phyloP scores from a whole-genome alignment of 257 asterid genomes.

The Gentiana macrophylla region DNA sequence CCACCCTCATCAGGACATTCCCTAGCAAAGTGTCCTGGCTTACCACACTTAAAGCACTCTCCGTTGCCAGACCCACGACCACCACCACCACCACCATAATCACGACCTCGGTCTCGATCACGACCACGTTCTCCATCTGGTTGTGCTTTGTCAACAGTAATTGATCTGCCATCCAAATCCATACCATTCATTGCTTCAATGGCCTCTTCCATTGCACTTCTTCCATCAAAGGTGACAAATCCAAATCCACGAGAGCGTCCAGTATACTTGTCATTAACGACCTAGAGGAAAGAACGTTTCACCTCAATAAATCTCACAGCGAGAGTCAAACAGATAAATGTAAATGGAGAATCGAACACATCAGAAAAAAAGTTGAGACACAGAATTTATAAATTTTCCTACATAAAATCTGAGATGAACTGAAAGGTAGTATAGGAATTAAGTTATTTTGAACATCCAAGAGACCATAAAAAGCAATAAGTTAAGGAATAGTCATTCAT shows the following conservation, averaged over 20 bases:
- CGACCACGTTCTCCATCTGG: constrained; percentile 58
- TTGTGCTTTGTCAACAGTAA: constrained; percentile 84
- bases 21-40: constrained; percentile 94
- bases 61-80: constrained; percentile 84
- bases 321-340: too few species aligned
- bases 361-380: too few species aligned
- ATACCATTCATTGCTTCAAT: constrained; percentile 86
- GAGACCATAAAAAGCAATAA: too few species aligned
- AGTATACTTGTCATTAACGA: constrained; percentile 59
- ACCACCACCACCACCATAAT: constrained; percentile 26
- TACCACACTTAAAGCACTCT: constrained; percentile 88
- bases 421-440: too few species aligned
- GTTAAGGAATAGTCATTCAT: too few species aligned
- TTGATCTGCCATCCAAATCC: constrained; percentile 79
- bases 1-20: constrained; percentile 85
- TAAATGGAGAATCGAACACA: too few species aligned
- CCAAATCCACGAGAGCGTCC: constrained; percentile 97
- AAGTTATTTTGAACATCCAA: too few species aligned
- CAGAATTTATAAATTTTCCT: too few species aligned
- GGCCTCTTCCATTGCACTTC: constrained; percentile 83
- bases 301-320: too few species aligned
- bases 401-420: too few species aligned
- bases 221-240: constrained; percentile 76
- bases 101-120: constrained; percentile 51
- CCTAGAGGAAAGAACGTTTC: constrained; percentile 23